A percentile compares a stretch with the other conserved stretches of the same genome.
phyloP scores from a whole-genome alignment of 306 rosid genomes.

The Cicer judaicum region DNA sequence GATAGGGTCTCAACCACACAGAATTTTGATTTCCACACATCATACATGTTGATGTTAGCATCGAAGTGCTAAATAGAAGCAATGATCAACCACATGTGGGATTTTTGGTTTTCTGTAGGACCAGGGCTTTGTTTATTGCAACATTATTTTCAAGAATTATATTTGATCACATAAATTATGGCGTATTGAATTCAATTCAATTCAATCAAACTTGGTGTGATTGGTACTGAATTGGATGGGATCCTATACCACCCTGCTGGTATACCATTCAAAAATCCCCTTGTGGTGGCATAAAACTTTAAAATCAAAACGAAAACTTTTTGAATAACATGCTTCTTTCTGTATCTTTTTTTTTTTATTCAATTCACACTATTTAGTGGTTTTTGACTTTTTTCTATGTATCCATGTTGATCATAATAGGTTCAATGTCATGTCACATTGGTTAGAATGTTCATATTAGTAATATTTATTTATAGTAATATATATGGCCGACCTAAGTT shows the following conservation, averaged over 20 bases:
- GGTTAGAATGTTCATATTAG: slow-evolving; percentile 10
- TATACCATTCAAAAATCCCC: neutral
- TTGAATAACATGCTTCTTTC: slow-evolving; percentile 4
- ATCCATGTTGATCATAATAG: slow-evolving; percentile 20
- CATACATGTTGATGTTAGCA: slow-evolving; percentile 7
- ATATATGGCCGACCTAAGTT: slow-evolving; percentile 36
- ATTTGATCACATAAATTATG: slow-evolving; percentile 3
- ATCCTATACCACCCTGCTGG: neutral
- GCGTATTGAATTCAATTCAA: neutral
- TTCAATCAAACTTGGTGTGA: neutral
- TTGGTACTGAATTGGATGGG: slow-evolving; percentile 31
- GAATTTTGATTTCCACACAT: neutral
- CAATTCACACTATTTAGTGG: neutral
- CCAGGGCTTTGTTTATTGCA: slow-evolving; percentile 2
- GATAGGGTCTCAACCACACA: slow-evolving; percentile 10
- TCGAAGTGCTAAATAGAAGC: slow-evolving; percentile 23
- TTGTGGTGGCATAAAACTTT: neutral
- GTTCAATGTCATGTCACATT: slow-evolving; percentile 42
- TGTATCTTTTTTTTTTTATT: neutral
- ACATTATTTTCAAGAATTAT: slow-evolving; percentile 30
- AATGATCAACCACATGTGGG: slow-evolving; percentile 22
- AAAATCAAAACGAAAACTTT: neutral
- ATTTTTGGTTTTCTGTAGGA: slow-evolving; percentile 24
- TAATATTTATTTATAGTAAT: neutral
- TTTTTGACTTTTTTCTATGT: neutral